Conservation (phyloP, 2,329 filamentous ascomycete species). For the Paecilomyces dactylethromorphus region DNA sequence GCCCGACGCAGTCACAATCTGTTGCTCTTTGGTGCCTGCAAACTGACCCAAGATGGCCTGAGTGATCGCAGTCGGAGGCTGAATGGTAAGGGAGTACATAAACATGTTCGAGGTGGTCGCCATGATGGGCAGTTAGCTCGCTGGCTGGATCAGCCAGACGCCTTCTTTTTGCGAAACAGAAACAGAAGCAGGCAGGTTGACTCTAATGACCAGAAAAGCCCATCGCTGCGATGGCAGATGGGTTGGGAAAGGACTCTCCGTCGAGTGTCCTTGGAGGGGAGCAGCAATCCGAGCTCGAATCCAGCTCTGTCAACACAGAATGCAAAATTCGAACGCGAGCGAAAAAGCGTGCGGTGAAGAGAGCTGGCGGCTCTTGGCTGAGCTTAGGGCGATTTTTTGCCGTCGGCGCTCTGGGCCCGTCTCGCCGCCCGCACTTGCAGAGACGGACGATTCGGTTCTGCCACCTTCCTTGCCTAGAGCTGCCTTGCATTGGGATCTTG, state of each 20-base stretch:
- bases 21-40: conserved; percentile 91
- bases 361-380: background rate
- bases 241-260: conserved; percentile 18
- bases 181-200: conserved; percentile 20
- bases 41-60: conserved; percentile 94
- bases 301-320: background rate
- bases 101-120: conserved; percentile 98
- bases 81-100: conserved; percentile 93
- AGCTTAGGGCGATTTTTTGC: background rate
- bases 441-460: conserved; percentile 29
- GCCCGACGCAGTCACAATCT: conserved; percentile 89
- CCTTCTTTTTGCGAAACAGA: conserved; percentile 12
- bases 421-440: conserved; percentile 1
- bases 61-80: conserved; percentile 81
- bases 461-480: conserved; percentile 21
- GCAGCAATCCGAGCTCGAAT: background rate
- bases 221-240: conserved; percentile 25
- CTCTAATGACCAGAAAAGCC: conserved; percentile 25
- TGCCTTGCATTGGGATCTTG: background rate
- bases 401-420: background rate
- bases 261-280: conserved; percentile 14
- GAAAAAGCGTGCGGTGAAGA: background rate
- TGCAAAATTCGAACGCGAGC: background rate
- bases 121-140: conserved; percentile 53
- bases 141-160: conserved; percentile 6